These are phyloP conservation scores for Crithidia mellificae DNA, from an alignment of 208 protist genomes.

Conservation along the genomic window DNA sequence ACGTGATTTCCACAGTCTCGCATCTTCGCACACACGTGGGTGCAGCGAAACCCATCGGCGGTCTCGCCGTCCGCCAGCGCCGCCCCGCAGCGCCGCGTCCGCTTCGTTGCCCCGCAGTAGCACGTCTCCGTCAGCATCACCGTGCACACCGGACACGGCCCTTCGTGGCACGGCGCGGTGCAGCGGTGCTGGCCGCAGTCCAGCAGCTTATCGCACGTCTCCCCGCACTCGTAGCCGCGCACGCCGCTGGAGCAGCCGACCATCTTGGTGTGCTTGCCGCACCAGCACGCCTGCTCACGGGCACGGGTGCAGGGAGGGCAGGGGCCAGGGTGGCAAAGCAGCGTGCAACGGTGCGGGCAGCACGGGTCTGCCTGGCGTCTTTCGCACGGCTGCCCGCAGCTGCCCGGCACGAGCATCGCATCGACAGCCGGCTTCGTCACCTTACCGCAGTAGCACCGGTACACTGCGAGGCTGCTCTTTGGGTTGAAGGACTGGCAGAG, in stretches of 20 bases:
- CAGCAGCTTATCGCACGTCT: conserved; percentile 68
- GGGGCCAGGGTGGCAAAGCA: conserved; percentile 83
- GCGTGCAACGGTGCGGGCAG: conserved; percentile 74
- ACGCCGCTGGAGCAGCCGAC: conserved; percentile 78
- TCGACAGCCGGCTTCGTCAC: conserved; percentile 50
- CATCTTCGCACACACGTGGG: conserved; percentile 45
- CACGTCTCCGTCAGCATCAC: conserved; percentile 64
- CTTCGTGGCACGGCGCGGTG: conserved; percentile 81
- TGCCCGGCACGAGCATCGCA: conserved; percentile 71
- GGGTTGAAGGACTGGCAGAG: conserved; percentile 55
- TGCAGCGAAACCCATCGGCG: conserved; percentile 48
- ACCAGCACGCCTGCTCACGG: conserved; percentile 78
- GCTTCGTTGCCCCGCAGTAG: conserved; percentile 81
- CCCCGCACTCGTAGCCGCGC: conserved; percentile 73
- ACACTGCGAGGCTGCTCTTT: conserved; percentile 31
- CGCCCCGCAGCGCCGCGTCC: conserved; percentile 46
- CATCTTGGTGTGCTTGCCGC: conserved; percentile 62
- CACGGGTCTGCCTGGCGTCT: conserved; percentile 45
- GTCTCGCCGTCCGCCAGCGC: neutral
- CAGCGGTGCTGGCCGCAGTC: conserved; percentile 87
- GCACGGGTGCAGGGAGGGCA: conserved; percentile 71
- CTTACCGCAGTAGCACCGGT: conserved; percentile 85
- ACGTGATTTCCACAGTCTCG: conserved; percentile 86
- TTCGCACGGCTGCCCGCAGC: conserved; percentile 76
- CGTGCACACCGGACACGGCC: conserved; percentile 81